Conservation (phyloP, 257 asterid species). For the Lycium ferocissimum region DNA sequence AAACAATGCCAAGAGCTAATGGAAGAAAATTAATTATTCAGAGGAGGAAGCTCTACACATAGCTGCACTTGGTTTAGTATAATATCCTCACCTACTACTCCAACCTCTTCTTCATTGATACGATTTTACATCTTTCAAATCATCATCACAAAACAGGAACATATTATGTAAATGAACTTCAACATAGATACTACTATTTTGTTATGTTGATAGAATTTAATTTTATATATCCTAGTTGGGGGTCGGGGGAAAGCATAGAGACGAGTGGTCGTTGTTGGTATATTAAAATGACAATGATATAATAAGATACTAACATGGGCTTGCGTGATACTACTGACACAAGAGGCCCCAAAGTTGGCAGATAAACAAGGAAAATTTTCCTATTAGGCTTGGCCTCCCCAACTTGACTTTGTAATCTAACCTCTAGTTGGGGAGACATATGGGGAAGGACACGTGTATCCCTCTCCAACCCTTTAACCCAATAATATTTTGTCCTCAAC, state of each 20-base stretch:
- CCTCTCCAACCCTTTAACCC: too few relatives aligned
- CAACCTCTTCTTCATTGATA: neutral
- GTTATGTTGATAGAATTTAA: neutral
- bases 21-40: neutral
- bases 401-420: neutral
- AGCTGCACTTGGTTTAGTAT: neutral
- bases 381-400: neutral
- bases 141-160: neutral
- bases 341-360: neutral
- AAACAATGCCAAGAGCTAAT: neutral
- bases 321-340: conserved; percentile 13
- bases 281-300: neutral
- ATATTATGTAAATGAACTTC: neutral
- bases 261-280: neutral
- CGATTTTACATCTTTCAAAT: neutral
- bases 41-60: neutral
- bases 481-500: too few relatives aligned
- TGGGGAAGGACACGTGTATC: neutral
- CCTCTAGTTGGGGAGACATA: neutral
- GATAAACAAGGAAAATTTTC: neutral
- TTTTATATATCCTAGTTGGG: neutral
- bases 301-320: conserved; percentile 15
- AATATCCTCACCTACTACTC: neutral
- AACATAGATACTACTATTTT: neutral
- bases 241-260: neutral